These are phyloP conservation scores for Ulota crispa DNA, from an alignment of 225 moss, liverwort and hornwort genomes.

Conservation along the genomic window DNA sequence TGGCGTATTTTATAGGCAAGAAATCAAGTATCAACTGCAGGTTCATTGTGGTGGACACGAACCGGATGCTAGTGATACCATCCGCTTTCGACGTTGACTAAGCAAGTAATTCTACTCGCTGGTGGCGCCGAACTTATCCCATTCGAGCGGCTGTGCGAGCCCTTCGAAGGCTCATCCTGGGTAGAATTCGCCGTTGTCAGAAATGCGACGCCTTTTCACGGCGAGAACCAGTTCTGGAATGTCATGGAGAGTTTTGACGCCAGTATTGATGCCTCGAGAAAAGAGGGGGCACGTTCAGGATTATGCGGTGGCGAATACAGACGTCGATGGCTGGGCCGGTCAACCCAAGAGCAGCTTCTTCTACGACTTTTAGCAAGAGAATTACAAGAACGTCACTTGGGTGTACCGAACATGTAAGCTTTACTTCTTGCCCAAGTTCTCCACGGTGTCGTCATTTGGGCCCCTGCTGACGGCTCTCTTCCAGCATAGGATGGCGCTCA, in stretches of 20 bases:
- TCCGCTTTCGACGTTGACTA: slow-evolving; percentile 21
- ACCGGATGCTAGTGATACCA: slow-evolving; percentile 14
- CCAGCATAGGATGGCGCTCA: slow-evolving; percentile 49
- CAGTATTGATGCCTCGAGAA: slow-evolving; percentile 11
- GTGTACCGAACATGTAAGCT: slow-evolving; percentile 53
- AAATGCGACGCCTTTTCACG: not conserved
- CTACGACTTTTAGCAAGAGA: slow-evolving; percentile 54
- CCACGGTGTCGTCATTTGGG: slow-evolving; percentile 61
- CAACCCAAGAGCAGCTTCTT: slow-evolving; percentile 42
- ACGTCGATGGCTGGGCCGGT: not conserved
- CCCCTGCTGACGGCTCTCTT: slow-evolving; percentile 53
- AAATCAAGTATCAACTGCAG: slow-evolving; percentile 18
- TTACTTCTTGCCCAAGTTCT: slow-evolving; percentile 64
- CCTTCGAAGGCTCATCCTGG: slow-evolving; percentile 40
- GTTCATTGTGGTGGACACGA: slow-evolving; percentile 23
- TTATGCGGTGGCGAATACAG: not conserved
- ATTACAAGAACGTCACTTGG: slow-evolving; percentile 44
- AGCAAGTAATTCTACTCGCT: slow-evolving; percentile 23
- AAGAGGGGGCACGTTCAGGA: not conserved
- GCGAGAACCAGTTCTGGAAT: not conserved
- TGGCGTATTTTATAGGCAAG: slow-evolving; percentile 2
- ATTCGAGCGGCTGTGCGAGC: slow-evolving; percentile 10
- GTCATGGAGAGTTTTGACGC: not conserved
- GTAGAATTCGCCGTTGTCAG: not conserved
- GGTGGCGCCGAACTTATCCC: not conserved